Percentiles rank a stretch among this genome's conserved stretches.
Evolutionary conservation across 1,139 yeast genomes (phyloP).

Genomic region (Geotrichum reessii): DNA sequence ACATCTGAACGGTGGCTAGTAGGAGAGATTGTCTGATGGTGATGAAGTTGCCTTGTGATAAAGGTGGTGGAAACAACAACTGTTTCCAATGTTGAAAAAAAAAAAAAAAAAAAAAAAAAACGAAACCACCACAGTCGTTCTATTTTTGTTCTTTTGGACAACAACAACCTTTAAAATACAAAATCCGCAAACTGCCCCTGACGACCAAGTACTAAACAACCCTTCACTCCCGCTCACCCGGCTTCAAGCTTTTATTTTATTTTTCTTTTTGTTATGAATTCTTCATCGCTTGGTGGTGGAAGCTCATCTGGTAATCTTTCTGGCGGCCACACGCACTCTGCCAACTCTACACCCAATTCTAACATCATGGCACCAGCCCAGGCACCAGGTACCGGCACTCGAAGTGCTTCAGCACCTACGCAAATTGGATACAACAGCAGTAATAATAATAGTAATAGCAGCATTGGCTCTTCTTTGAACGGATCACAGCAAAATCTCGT

Average conservation of each 20-base stretch:
- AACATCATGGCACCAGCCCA: not conserved
- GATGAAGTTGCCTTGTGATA: not conserved
- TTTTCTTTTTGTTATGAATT: not conserved
- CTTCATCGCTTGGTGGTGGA: not conserved
- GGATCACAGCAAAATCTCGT: slow-evolving; percentile 12
- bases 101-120: not conserved
- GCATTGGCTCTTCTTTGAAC: slow-evolving; percentile 12
- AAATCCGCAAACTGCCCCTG: not conserved
- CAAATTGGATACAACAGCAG: slow-evolving; percentile 2
- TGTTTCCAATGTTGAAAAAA: not conserved
- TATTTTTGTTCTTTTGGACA: not conserved
- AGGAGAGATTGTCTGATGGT: not conserved
- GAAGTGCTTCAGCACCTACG: slow-evolving; percentile 15
- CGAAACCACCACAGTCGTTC: not conserved
- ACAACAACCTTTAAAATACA: not conserved
- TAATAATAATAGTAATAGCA: slow-evolving; percentile 5
- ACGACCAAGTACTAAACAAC: not conserved
- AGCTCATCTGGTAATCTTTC: not conserved
- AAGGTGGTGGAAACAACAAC: not conserved
- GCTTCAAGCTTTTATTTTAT: not conserved
- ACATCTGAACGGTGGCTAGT: not conserved
- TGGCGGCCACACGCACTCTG: not conserved
- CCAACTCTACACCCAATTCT: not conserved
- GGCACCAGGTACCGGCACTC: slow-evolving; percentile 4
- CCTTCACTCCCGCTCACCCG: not conserved